Evolutionary conservation across 768 basidiomycete species (phyloP).

Genomic region (Mrakia blollopis): DNA sequence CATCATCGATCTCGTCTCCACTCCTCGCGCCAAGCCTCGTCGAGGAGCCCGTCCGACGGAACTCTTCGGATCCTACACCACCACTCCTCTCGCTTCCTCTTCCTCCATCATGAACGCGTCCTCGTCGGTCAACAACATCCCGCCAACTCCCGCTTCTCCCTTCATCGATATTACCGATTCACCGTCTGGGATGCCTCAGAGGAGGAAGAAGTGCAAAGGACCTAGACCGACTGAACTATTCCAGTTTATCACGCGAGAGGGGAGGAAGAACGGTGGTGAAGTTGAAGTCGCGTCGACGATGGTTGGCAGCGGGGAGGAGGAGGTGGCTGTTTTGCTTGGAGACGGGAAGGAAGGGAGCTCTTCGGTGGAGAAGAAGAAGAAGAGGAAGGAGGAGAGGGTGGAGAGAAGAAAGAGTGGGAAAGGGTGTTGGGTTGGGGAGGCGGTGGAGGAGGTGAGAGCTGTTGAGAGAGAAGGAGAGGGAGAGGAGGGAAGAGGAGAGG

Average conservation of each 20-base stretch:
- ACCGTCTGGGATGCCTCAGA: background rate
- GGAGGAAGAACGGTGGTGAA: background rate
- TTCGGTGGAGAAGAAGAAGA: background rate
- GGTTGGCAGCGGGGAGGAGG: background rate
- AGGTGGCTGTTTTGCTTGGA: background rate
- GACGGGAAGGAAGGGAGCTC: background rate
- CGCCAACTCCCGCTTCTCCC: background rate
- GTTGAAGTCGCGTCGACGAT: background rate
- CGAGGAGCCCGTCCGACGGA: background rate
- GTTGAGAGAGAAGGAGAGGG: background rate
- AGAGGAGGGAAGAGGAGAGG: background rate
- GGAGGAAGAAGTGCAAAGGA: background rate
- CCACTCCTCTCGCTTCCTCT: background rate
- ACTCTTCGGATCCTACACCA: background rate
- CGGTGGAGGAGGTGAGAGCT: background rate
- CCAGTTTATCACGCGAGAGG: constrained; percentile 14
- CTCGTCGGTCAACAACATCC: background rate
- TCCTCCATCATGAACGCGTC: background rate
- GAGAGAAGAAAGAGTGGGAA: constrained; percentile 6
- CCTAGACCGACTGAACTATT: constrained; percentile 19
- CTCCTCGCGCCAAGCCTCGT: background rate
- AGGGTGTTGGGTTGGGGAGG: background rate
- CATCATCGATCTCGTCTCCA: background rate
- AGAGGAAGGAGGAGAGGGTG: background rate
- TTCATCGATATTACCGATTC: constrained; percentile 13